Evolutionary conservation across 2,329 filamentous ascomycete species (phyloP).

Genomic region (Cryphonectria japonica): DNA sequence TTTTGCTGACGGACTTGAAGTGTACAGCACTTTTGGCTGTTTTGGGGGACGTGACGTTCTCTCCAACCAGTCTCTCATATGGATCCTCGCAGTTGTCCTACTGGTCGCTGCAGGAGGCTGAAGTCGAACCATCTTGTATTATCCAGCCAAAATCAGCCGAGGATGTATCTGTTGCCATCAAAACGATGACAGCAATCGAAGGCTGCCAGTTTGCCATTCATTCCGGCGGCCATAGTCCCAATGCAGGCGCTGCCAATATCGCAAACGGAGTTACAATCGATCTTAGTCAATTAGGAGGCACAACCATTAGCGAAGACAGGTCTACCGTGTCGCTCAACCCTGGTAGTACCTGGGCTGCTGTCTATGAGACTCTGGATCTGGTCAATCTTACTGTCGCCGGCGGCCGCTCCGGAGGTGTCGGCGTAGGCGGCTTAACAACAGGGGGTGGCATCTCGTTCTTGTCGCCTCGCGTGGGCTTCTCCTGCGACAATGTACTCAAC

Average conservation of each 20-base stretch:
- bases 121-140: background rate
- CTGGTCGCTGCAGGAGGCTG: background rate
- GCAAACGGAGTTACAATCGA: background rate
- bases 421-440: slow-evolving; percentile 19
- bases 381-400: slow-evolving; percentile 15
- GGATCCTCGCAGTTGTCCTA: background rate
- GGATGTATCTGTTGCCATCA: background rate
- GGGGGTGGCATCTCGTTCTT: slow-evolving; percentile 24
- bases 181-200: background rate
- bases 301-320: slow-evolving; percentile 5
- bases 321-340: background rate
- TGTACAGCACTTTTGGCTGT: background rate
- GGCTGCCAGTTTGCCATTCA: background rate
- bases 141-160: background rate
- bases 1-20: background rate
- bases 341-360: background rate
- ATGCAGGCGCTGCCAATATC: slow-evolving; percentile 1
- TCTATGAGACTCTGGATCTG: background rate
- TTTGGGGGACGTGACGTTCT: background rate
- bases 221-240: background rate
- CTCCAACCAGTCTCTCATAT: background rate
- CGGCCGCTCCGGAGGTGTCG: slow-evolving; percentile 18
- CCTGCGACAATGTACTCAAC: slow-evolving; percentile 20
- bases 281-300: background rate
- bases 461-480: slow-evolving; percentile 18